These are phyloP conservation scores for Ramularia collo-cygni DNA, from an alignment of 2,329 filamentous ascomycete species.

Conservation along the genomic window DNA sequence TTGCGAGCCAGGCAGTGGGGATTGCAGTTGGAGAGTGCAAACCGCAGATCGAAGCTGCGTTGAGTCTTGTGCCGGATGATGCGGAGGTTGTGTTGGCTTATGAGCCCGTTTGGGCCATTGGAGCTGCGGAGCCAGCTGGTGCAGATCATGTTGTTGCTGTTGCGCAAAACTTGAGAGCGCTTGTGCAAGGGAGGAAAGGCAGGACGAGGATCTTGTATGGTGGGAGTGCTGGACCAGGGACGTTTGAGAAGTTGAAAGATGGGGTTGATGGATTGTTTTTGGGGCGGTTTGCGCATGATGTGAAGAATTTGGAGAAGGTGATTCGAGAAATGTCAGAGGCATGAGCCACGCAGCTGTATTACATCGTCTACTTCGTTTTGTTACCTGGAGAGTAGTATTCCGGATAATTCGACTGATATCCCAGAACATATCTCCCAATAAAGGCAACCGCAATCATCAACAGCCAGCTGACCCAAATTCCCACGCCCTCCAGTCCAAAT, in stretches of 20 bases:
- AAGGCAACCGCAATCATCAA: constrained; percentile 15
- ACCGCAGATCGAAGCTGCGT: constrained; percentile 57
- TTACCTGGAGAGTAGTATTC: constrained; percentile 12
- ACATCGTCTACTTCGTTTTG: constrained; percentile 11
- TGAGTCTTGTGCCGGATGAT: constrained; percentile 53
- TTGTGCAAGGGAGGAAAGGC: constrained; percentile 47
- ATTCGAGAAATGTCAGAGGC: constrained; percentile 55
- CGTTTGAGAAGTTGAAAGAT: constrained; percentile 60
- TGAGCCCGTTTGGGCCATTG: constrained; percentile 86
- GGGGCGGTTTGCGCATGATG: constrained; percentile 73
- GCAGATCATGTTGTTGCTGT: constrained; percentile 67
- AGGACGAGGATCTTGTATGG: constrained; percentile 69
- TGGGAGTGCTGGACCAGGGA: constrained; percentile 72
- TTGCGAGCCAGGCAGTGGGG: constrained; percentile 45
- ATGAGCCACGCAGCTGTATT: not conserved
- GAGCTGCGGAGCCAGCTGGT: constrained; percentile 62
- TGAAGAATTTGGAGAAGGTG: constrained; percentile 63
- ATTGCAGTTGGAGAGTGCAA: constrained; percentile 60
- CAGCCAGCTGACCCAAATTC: constrained; percentile 15
- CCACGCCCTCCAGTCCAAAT: constrained; percentile 11
- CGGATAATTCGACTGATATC: constrained; percentile 16
- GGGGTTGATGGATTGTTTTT: constrained; percentile 75
- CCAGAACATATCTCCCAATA: constrained; percentile 13
- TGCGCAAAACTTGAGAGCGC: constrained; percentile 56
- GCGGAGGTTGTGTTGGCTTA: constrained; percentile 73